Evolutionary conservation across 1,284 basidiomycete genomes (phyloP).

Genomic region (Mrakiaceae sp.): DNA sequence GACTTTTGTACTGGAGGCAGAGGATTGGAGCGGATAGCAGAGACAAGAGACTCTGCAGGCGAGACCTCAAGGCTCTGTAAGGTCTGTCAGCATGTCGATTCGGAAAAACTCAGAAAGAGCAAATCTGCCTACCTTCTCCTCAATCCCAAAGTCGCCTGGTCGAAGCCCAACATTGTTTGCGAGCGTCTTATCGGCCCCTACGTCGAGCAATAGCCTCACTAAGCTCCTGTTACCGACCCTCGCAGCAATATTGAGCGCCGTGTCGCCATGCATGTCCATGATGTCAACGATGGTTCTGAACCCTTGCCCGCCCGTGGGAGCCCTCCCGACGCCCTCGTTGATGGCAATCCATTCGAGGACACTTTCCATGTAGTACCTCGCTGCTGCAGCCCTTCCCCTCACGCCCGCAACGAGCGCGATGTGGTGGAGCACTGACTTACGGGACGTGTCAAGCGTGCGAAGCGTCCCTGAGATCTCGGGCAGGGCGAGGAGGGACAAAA

Average conservation of each 20-base stretch:
- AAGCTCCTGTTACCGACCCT: slow-evolving; percentile 82
- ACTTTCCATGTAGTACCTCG: slow-evolving; percentile 85
- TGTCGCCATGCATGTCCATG: slow-evolving; percentile 93
- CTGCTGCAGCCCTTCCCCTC: slow-evolving; percentile 69
- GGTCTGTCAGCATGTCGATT: slow-evolving; percentile 19
- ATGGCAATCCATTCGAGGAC: slow-evolving; percentile 69
- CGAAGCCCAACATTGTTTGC: slow-evolving; percentile 90
- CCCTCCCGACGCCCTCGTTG: slow-evolving; percentile 19
- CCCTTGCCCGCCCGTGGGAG: slow-evolving; percentile 35
- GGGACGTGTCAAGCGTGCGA: slow-evolving; percentile 80
- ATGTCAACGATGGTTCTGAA: slow-evolving; percentile 76
- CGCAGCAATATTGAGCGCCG: slow-evolving; percentile 88
- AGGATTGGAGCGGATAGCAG: slow-evolving; percentile 55
- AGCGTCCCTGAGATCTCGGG: slow-evolving; percentile 55
- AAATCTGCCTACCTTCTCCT: slow-evolving; percentile 56
- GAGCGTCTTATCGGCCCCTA: slow-evolving; percentile 80
- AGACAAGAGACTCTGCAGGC: slow-evolving; percentile 61
- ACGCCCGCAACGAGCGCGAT: slow-evolving; percentile 82
- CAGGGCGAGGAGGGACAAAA: slow-evolving; percentile 53
- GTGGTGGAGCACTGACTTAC: slow-evolving; percentile 87
- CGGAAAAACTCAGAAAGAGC: slow-evolving; percentile 13
- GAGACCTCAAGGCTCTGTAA: slow-evolving; percentile 39
- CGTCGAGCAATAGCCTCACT: slow-evolving; percentile 78
- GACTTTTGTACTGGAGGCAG: slow-evolving; percentile 71
- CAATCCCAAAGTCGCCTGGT: slow-evolving; percentile 87